A percentile compares a stretch with the other conserved stretches of the same genome.
Conservation (phyloP, 371 early-diverging fungal species). For the Sporodiniella umbellata region DNA sequence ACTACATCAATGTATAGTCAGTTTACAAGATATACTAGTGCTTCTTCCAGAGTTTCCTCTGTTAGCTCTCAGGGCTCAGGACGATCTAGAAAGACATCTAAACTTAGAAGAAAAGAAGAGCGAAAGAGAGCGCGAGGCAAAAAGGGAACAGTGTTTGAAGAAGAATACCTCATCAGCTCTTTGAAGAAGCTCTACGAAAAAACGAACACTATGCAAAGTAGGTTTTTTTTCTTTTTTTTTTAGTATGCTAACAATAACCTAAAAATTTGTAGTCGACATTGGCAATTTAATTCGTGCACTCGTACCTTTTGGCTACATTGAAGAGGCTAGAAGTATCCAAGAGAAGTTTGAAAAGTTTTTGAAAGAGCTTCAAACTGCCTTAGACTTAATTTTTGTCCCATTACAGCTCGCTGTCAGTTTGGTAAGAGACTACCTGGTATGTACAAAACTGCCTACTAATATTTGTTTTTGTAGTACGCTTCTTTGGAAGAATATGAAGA, state of each 20-base stretch:
- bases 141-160: constrained; percentile 86
- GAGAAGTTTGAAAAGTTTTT: constrained; percentile 39
- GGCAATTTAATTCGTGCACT: constrained; percentile 37
- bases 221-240: background rate
- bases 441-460: background rate
- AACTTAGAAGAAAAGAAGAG: constrained; percentile 66
- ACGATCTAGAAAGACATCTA: constrained; percentile 63
- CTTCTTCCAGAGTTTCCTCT: constrained; percentile 55
- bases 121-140: constrained; percentile 81
- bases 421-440: constrained; percentile 26
- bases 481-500: constrained; percentile 39
- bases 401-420: constrained; percentile 32
- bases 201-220: constrained; percentile 43
- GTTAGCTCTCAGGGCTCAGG: constrained; percentile 39
- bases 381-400: constrained; percentile 44
- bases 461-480: constrained; percentile 27
- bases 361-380: constrained; percentile 22
- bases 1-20: constrained; percentile 90
- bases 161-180: constrained; percentile 82
- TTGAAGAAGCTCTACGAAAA: constrained; percentile 54
- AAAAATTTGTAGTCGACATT: constrained; percentile 31
- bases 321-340: constrained; percentile 46
- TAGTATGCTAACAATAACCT: background rate
- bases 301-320: constrained; percentile 42
- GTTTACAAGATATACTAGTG: constrained; percentile 73